These are phyloP conservation scores for Vaccinium macrocarpon DNA, from an alignment of 148 eudicot species.

Conservation along the genomic window DNA sequence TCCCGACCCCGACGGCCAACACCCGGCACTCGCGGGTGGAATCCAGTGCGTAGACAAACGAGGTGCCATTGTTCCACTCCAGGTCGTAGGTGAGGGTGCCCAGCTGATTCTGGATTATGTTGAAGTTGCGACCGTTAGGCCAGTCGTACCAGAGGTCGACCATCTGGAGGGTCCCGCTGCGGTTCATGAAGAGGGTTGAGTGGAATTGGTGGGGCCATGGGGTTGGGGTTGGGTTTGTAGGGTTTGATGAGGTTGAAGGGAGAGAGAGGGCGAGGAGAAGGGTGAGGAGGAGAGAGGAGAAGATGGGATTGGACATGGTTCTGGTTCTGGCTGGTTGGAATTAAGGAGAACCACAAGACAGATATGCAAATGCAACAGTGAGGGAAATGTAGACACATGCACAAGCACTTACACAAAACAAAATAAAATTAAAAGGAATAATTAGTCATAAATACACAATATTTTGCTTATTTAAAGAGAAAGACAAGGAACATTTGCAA, in stretches of 20 bases:
- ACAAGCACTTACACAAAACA: too few species aligned
- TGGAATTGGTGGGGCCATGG: slow-evolving; percentile 37
- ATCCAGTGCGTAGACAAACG: slow-evolving; percentile 12
- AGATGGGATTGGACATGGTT: slow-evolving; percentile 8
- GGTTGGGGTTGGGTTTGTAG: slow-evolving; percentile 20
- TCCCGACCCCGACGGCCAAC: neutral
- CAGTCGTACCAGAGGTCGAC: slow-evolving; percentile 38
- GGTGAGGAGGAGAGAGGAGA: slow-evolving; percentile 9
- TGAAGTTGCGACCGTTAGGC: slow-evolving; percentile 40
- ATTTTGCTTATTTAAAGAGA: too few species aligned
- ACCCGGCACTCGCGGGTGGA: neutral
- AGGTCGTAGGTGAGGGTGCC: slow-evolving; percentile 21
- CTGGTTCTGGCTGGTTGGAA: neutral
- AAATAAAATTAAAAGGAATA: too few species aligned
- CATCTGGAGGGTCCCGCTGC: slow-evolving; percentile 21
- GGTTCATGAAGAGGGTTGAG: slow-evolving; percentile 33
- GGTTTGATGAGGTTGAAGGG: neutral
- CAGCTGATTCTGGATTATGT: slow-evolving; percentile 32
- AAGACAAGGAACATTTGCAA: too few species aligned
- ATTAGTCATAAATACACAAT: too few species aligned
- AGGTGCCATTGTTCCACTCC: slow-evolving; percentile 31
- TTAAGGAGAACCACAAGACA: too few species aligned
- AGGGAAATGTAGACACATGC: too few species aligned
- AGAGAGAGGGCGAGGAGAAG: neutral
- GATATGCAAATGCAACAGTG: too few species aligned